Base-by-base conservation (phyloP, 2,329 filamentous ascomycete genomes). In the Ophiosphaerella narmari region DNA sequence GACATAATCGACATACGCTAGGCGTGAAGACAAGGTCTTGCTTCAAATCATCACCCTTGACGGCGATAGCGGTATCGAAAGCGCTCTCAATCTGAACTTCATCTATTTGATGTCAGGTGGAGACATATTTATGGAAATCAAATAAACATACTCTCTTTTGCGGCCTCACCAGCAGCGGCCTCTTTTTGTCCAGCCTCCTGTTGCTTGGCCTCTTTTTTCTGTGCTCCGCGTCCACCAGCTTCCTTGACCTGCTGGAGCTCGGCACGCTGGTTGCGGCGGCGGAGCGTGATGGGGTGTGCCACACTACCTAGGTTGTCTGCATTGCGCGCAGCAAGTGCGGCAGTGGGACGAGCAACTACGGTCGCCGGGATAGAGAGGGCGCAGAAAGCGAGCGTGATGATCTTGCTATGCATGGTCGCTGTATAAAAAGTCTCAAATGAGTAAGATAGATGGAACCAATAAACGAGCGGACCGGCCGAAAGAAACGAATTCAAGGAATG, bases 1-100 rank as follows among this genome's bases (percentile, higher is more conserved):
- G 26, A 29, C 11, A 29, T 7, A 11, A 11, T 29, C 11, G 26
- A 29, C 26, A 29, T 29, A 29, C 26, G 44, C 54, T 60, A n/a
- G 50, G 51, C 5, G 60, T 62, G 48, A 59, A 63, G 8, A 57
- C 37, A n/a, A 59, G 49, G 35, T 63, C 60, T 49, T 63, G 60
- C 26, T 63, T 63, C 40, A 63, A 43, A 12, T 62, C 60, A 13
- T 58, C 59, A 31, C 57, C 57, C 29, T 57, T 32, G 6, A 60
- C 46, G 2, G 48, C 40, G 7, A 48, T 36, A 2, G 54, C 48
- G 2, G 39, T 42, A 32, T 51, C 54, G n/a, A 60, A 60, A 18
- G 37, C 33, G 12, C 48, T 48, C 29, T 48, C 35, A 26, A 60
- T 45, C 9, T 57, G 39, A n/a, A 55, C 52, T 41, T 60, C 54